A percentile compares a stretch with the other conserved stretches of the same genome.
These are phyloP conservation scores for Penicillium herquei DNA, from an alignment of 495 filamentous ascomycete species.

Conservation along the genomic window DNA sequence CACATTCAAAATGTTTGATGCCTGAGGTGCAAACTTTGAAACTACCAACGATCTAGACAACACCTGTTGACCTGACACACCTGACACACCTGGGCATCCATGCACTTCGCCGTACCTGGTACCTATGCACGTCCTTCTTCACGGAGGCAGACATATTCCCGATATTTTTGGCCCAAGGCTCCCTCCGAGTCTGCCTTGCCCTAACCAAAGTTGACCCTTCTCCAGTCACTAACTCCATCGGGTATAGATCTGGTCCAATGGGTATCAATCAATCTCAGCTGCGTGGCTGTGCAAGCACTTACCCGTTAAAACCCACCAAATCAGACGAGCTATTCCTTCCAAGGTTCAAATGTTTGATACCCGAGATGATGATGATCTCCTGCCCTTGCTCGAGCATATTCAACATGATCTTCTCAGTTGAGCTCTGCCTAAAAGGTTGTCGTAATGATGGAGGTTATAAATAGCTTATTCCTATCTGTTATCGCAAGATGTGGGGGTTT, in stretches of 20 bases:
- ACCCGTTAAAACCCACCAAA: not conserved
- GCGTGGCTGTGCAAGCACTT: constrained; percentile 33
- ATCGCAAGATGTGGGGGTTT: not conserved
- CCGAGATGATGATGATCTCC: too few species aligned
- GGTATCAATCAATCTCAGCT: constrained; percentile 20
- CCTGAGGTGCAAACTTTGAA: too few species aligned
- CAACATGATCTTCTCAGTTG: too few species aligned
- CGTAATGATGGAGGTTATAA: not conserved
- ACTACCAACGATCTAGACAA: too few species aligned
- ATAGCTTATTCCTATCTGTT: not conserved
- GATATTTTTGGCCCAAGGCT: not conserved
- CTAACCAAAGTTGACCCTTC: not conserved
- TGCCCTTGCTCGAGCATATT: too few species aligned
- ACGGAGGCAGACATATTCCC: constrained; percentile 14
- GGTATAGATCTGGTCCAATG: constrained; percentile 11
- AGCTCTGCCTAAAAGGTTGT: not conserved
- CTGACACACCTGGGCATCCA: too few species aligned
- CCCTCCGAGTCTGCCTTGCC: constrained; percentile 14
- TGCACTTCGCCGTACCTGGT: too few species aligned
- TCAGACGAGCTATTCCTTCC: not conserved
- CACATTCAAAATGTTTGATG: too few species aligned
- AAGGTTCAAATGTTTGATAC: too few species aligned
- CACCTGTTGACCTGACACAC: too few species aligned
- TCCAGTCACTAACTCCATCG: constrained; percentile 1
- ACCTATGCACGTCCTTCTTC: not conserved